Evolutionary conservation across 1,284 basidiomycete genomes (phyloP).

Genomic region (Volvariella surrecta): DNA sequence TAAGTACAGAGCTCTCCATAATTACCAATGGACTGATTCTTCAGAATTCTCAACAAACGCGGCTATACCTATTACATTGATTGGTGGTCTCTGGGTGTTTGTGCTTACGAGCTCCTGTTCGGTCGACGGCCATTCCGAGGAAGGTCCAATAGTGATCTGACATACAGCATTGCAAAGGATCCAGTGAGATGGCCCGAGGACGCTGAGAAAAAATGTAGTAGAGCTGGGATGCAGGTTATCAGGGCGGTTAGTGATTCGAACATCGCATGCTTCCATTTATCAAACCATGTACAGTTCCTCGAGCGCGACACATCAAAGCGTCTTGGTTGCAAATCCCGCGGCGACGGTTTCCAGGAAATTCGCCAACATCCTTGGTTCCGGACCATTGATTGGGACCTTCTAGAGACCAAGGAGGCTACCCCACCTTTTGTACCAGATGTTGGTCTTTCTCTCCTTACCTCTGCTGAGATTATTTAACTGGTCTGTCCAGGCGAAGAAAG

Average conservation of each 20-base stretch:
- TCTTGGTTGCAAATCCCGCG: slow-evolving; percentile 73
- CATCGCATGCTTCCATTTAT: background rate
- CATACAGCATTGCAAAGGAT: slow-evolving; percentile 80
- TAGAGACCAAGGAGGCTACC: slow-evolving; percentile 73
- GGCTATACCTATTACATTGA: slow-evolving; percentile 90
- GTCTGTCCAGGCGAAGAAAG: slow-evolving; percentile 80
- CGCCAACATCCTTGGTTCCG: slow-evolving; percentile 84
- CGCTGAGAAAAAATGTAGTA: slow-evolving; percentile 62
- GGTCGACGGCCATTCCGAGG: slow-evolving; percentile 89
- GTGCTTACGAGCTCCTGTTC: slow-evolving; percentile 88
- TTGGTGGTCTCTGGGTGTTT: slow-evolving; percentile 95
- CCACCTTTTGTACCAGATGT: slow-evolving; percentile 94
- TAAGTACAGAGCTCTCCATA: slow-evolving; percentile 15
- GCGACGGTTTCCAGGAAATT: slow-evolving; percentile 74
- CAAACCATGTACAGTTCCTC: slow-evolving; percentile 47
- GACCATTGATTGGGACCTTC: slow-evolving; percentile 77
- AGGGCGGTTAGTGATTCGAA: slow-evolving; percentile 45
- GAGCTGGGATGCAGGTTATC: slow-evolving; percentile 55
- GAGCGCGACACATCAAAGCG: slow-evolving; percentile 81
- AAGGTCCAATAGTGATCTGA: slow-evolving; percentile 84
- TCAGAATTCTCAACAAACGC: slow-evolving; percentile 67
- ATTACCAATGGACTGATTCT: slow-evolving; percentile 4
- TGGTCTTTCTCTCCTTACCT: slow-evolving; percentile 17
- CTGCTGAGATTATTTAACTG: slow-evolving; percentile 11
- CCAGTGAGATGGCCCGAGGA: slow-evolving; percentile 71